Evolutionary conservation across 164 flowering plant species (phyloP), one percentile per base, ranked within the genome.

Genomic region (Tetracentron sinense): DNA sequence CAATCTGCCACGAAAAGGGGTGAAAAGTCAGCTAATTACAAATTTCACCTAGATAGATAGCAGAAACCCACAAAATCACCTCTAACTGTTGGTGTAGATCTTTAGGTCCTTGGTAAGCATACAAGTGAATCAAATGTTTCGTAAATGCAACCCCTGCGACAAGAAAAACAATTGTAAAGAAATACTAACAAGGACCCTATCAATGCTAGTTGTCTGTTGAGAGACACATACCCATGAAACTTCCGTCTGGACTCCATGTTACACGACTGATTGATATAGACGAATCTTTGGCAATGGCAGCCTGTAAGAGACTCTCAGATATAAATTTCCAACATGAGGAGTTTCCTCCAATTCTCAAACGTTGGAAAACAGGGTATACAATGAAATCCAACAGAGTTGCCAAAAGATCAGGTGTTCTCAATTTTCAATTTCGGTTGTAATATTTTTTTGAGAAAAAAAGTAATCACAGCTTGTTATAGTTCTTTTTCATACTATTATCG

Each of bases 201-300:
- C n/a, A n/a, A n/a, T 47, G 17, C 20, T 1, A 38, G 17, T 19
- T 22, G 20, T 26, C 14, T 19, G 10, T 42, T 14, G 17, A 35
- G 28, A 4, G 19, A 17, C 20, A 80, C 85, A 31, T 71, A 91
- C 97, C 97, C 49, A 87, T 64, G 70, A 78, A 76, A 68, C 58
- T 81, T 66, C 96, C 97, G 81, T 92, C 97, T 16, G 90, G 86
- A 64, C 92, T 89, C 97, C 97, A 92, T 50, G 83, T 61, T 55
- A 92, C 92, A 48, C 90, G 81, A 60, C 54, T 91, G 59, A 89
- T 82, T 66, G 96, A 84, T 58, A 87, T 72, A 49, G 82, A 68
- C 52, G 77, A 54, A 54, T 90, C 92, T 70, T 86, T 86, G 61
- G 33, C 78, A 73, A 70, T 49, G 23, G 86, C 69, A 62, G 89